A percentile compares a stretch with the other conserved stretches of the same genome.
Conservation (phyloP, 2,329 filamentous ascomycete species). For the Stachybotrys echinatus region DNA sequence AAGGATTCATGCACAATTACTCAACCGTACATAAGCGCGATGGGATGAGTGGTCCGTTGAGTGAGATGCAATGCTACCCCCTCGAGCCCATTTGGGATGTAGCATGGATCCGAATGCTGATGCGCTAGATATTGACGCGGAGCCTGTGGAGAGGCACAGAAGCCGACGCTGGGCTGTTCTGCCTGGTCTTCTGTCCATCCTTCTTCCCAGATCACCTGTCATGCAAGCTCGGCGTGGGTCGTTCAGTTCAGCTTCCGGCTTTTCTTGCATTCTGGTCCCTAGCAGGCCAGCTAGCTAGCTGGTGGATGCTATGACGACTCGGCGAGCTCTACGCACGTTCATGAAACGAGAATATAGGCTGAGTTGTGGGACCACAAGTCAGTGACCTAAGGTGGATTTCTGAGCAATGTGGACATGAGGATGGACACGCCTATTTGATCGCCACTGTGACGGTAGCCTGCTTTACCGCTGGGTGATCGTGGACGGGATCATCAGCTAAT, state of each 20-base stretch:
- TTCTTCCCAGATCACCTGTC: background rate
- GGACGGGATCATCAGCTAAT: background rate
- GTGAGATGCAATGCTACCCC: background rate
- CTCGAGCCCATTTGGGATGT: background rate
- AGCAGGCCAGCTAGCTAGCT: background rate
- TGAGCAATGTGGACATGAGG: background rate
- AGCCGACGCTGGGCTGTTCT: no score
- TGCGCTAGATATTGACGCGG: background rate
- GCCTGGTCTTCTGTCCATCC: no score
- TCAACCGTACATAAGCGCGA: background rate
- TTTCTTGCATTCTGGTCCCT: background rate
- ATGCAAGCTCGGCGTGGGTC: no score
- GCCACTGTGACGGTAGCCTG: no score
- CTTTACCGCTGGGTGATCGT: no score
- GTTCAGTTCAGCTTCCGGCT: background rate
- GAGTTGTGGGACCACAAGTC: background rate
- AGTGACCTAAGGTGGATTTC: background rate
- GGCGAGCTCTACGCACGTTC: background rate
- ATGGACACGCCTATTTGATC: no score
- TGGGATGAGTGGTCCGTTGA: background rate
- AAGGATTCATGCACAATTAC: background rate
- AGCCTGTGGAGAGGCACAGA: background rate
- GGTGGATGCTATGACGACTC: background rate
- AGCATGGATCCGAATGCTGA: background rate
- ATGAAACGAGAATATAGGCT: background rate